Percentiles rank a stretch among this genome's conserved stretches.
Conservation (phyloP, 2,329 filamentous ascomycete species). For the Domatiomyces catenatus region DNA sequence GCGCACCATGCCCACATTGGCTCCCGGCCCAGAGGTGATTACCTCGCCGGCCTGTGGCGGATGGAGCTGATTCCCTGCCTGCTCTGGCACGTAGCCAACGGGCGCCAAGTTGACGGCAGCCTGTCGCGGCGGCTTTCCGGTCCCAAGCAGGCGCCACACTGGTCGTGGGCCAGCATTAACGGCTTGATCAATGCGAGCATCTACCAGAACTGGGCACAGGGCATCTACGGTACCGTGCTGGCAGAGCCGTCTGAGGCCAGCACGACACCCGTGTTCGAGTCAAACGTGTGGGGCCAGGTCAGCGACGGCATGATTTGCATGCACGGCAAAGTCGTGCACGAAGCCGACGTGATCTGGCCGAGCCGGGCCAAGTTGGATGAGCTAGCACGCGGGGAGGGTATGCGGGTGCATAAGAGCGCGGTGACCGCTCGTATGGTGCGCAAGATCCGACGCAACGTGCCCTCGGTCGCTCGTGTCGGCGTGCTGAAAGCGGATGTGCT, state of each 20-base stretch:
- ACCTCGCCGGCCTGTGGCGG: constrained; percentile 9
- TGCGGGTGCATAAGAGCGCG: not conserved
- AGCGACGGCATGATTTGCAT: not conserved
- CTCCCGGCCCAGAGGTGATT: not conserved
- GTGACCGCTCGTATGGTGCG: not conserved
- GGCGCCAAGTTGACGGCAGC: not conserved
- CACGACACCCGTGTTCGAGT: not conserved
- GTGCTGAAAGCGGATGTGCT: not conserved
- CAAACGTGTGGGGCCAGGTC: not conserved
- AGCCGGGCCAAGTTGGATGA: not conserved
- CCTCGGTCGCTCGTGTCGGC: not conserved
- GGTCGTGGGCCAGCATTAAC: constrained; percentile 4
- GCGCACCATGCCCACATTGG: not conserved
- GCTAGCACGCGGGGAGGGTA: not conserved
- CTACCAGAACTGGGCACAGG: not conserved
- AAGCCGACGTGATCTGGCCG: not conserved
- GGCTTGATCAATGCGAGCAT: constrained; percentile 1
- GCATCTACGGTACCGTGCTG: not conserved
- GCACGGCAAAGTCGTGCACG: not conserved
- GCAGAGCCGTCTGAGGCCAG: not conserved
- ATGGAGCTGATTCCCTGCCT: constrained; percentile 4
- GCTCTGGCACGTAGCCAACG: constrained; percentile 5
- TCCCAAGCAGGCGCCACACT: constrained; percentile 1
- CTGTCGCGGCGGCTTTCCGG: not conserved
- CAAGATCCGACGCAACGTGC: not conserved